phyloP scores from a whole-genome alignment of 2,329 filamentous ascomycete species.

The Fusarium temperatum region DNA sequence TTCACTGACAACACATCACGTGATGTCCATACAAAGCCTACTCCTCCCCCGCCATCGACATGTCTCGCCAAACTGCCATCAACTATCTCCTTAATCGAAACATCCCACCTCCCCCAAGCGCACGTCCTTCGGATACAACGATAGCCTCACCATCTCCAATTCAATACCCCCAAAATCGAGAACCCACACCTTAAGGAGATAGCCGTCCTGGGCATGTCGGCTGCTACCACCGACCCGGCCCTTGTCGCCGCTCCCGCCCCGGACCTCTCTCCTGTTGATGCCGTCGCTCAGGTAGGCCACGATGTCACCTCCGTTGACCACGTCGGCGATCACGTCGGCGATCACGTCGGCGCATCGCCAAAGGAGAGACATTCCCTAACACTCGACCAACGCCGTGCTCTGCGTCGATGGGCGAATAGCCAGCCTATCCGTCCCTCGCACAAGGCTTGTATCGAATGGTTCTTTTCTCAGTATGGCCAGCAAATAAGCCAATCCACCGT shows the following conservation, averaged over 20 bases:
- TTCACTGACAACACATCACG: slow-evolving; percentile 29
- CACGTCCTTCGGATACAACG: slow-evolving; percentile 52
- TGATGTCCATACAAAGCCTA: slow-evolving; percentile 10
- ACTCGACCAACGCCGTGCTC: slow-evolving; percentile 68
- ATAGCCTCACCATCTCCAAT: slow-evolving; percentile 45
- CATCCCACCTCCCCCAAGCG: slow-evolving; percentile 44
- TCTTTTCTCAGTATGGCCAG: slow-evolving; percentile 65
- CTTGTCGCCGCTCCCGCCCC: slow-evolving; percentile 46
- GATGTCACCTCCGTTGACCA: slow-evolving; percentile 27
- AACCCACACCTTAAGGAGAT: slow-evolving; percentile 45
- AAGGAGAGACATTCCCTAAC: slow-evolving; percentile 68
- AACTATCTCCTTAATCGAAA: slow-evolving; percentile 50
- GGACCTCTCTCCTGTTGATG: slow-evolving; percentile 42
- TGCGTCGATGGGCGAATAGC: slow-evolving; percentile 67
- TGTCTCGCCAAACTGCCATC: slow-evolving; percentile 36
- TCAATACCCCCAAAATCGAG: slow-evolving; percentile 42
- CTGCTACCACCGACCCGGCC: slow-evolving; percentile 52
- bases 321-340: slow-evolving; percentile 7
- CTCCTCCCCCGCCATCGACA: slow-evolving; percentile 45
- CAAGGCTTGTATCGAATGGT: slow-evolving; percentile 72
- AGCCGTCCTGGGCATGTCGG: slow-evolving; percentile 47
- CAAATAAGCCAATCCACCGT: slow-evolving; percentile 71
- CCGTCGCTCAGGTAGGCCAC: slow-evolving; percentile 32
- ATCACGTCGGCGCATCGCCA: slow-evolving; percentile 25
- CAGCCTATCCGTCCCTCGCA: slow-evolving; percentile 67